Evolutionary conservation across 495 filamentous ascomycete species (phyloP).

Genomic region (Penicillium manginii): DNA sequence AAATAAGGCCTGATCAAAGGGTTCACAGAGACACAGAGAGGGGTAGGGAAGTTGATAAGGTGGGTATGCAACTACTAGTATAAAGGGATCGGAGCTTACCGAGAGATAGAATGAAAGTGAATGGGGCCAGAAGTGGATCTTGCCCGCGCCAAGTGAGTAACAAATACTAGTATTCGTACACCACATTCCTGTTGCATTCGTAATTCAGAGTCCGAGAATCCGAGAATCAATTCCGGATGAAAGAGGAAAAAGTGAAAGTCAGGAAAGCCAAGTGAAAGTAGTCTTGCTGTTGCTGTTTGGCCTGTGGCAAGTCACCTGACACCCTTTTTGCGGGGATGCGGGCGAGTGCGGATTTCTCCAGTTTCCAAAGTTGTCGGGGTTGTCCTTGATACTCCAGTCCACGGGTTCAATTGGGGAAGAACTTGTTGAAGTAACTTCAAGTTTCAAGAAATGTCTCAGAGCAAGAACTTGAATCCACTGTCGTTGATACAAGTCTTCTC

Average conservation of each 20-base stretch:
- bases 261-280: background rate
- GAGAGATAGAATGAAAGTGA: constrained; percentile 5
- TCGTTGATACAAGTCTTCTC: too few species aligned
- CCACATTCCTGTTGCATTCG: background rate
- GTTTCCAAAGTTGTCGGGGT: too few species aligned
- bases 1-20: constrained; percentile 5
- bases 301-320: constrained; percentile 1
- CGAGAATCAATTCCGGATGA: background rate
- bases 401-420: background rate
- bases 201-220: background rate
- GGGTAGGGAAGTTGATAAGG: constrained; percentile 23
- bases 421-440: background rate
- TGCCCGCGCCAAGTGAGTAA: background rate
- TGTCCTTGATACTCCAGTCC: too few species aligned
- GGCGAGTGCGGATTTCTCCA: background rate
- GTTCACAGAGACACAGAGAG: constrained; percentile 7
- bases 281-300: background rate
- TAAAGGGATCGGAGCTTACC: constrained; percentile 27
- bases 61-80: constrained; percentile 14
- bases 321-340: background rate
- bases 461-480: background rate
- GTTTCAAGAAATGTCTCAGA: background rate
- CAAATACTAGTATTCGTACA: too few species aligned
- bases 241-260: too few species aligned
- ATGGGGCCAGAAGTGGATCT: constrained; percentile 3